Evolutionary conservation across 768 basidiomycete genomes (phyloP).

Genomic region (Leccinum truebloodii): DNA sequence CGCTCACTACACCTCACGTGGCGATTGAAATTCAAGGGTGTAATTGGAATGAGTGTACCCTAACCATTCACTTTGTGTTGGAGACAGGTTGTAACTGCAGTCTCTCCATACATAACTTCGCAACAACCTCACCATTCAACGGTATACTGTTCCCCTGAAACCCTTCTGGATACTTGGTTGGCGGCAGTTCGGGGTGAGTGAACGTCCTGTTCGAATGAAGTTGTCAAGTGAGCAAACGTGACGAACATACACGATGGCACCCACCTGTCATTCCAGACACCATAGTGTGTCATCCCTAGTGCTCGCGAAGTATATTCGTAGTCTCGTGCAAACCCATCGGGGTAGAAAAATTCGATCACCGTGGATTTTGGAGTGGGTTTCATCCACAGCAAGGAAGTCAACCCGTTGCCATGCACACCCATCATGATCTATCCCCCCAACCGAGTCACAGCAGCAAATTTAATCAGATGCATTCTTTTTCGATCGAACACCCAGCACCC

Average conservation of each 20-base stretch:
- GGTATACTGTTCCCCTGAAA: constrained; percentile 90
- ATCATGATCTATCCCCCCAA: constrained; percentile 73
- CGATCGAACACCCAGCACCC: constrained; percentile 27
- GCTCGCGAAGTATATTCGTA: constrained; percentile 83
- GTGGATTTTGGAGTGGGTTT: constrained; percentile 77
- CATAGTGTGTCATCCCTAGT: constrained; percentile 80
- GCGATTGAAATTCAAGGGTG: neutral
- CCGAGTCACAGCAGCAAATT: neutral
- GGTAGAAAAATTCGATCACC: constrained; percentile 91
- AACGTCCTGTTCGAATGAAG: constrained; percentile 52
- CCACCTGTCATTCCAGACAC: constrained; percentile 78
- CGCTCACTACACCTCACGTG: neutral
- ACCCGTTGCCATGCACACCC: constrained; percentile 91
- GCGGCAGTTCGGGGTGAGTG: constrained; percentile 70
- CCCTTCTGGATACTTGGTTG: constrained; percentile 76
- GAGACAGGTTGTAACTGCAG: constrained; percentile 30
- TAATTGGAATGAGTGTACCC: too few relatives aligned
- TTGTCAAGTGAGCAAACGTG: neutral
- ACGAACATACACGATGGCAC: constrained; percentile 15
- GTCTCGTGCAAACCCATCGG: constrained; percentile 81
- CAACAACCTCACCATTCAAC: constrained; percentile 70
- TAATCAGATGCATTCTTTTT: neutral
- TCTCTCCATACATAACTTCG: constrained; percentile 56
- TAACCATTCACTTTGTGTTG: neutral
- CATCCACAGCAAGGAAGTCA: constrained; percentile 93